These are phyloP conservation scores for Daldinia grandis DNA, from an alignment of 495 filamentous ascomycete genomes.

Conservation along the genomic window DNA sequence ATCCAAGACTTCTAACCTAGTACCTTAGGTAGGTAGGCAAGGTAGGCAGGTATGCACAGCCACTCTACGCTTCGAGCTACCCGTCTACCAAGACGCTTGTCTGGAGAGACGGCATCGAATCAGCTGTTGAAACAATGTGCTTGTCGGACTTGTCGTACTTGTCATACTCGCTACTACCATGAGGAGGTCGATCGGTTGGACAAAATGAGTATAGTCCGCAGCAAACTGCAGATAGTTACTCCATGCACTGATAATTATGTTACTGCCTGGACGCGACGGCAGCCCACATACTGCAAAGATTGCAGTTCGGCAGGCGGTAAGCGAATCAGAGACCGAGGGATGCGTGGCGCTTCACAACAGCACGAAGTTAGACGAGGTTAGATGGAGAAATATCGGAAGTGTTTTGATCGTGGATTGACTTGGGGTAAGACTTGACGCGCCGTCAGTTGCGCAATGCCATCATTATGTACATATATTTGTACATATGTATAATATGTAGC, in stretches of 20 bases:
- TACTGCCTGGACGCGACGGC: conserved; percentile 13
- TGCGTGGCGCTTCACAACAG: conserved; percentile 33
- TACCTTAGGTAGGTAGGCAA: neutral
- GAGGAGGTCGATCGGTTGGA: conserved; percentile 6
- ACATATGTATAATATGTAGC: too few species aligned
- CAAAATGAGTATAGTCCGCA: neutral
- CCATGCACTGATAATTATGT: neutral
- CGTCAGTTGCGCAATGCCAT: conserved; percentile 29
- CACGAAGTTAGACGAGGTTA: conserved; percentile 1
- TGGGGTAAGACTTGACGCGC: neutral
- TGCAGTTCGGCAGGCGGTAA: neutral
- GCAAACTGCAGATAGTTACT: conserved; percentile 16
- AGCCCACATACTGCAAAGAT: conserved; percentile 2
- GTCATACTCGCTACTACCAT: neutral
- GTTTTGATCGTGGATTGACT: conserved; percentile 15
- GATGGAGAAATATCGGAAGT: neutral
- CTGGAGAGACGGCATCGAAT: conserved; percentile 11
- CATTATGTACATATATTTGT: too few species aligned
- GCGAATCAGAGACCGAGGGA: conserved; percentile 20
- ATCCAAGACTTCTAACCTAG: neutral
- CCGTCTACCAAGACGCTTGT: conserved; percentile 4
- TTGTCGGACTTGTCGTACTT: neutral
- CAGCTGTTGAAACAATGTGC: neutral
- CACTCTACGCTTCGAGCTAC: neutral
- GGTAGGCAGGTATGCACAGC: neutral